Conservation (phyloP, 768 basidiomycete genomes). For the Lyophyllum shimeji region DNA sequence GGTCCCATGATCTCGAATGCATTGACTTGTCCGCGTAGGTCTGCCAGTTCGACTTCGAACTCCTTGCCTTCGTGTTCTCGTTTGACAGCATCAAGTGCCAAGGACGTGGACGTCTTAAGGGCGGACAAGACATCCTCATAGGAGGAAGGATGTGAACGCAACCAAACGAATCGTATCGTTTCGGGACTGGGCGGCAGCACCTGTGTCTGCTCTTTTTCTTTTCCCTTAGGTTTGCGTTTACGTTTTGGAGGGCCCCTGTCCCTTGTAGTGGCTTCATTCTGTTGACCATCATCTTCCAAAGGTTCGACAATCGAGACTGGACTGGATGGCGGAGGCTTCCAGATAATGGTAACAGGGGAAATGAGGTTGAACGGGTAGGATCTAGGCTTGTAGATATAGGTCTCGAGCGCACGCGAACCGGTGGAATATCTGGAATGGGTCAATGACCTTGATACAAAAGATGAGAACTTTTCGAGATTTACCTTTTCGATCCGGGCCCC, state of each 20-base stretch:
- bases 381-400: constrained; percentile 60
- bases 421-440: constrained; percentile 48
- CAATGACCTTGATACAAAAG: not conserved
- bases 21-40: constrained; percentile 70
- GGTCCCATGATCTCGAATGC: constrained; percentile 92
- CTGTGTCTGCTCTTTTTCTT: constrained; percentile 19
- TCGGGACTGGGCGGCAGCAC: constrained; percentile 13
- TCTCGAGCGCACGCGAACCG: constrained; percentile 68
- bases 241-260: constrained; percentile 11
- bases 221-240: constrained; percentile 27
- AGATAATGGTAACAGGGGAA: constrained; percentile 71
- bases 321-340: constrained; percentile 47
- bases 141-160: constrained; percentile 76
- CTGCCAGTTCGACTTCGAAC: constrained; percentile 60
- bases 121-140: constrained; percentile 55
- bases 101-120: constrained; percentile 51
- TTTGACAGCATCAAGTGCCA: constrained; percentile 38
- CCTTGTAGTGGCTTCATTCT: constrained; percentile 6
- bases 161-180: constrained; percentile 57
- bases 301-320: constrained; percentile 7
- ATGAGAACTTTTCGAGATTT: not conserved
- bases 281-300: not conserved
- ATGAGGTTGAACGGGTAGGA: constrained; percentile 72
- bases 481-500: constrained; percentile 65
- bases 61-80: constrained; percentile 21